A percentile compares a stretch with the other conserved stretches of the same genome.
Conservation (phyloP, 768 basidiomycete genomes). For the Lactarius evosmus region DNA sequence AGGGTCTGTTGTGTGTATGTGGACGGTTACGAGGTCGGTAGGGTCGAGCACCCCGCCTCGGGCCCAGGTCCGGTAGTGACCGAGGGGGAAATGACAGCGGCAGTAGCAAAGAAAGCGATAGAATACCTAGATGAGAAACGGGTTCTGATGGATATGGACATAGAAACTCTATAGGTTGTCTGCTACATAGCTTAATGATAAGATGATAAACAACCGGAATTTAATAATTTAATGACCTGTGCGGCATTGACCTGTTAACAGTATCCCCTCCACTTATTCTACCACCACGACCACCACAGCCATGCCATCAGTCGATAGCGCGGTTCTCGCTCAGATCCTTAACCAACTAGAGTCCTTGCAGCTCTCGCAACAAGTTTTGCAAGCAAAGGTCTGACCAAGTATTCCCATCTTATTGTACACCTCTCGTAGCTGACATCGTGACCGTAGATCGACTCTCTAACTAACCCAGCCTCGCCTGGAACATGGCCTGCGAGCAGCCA, state of each 20-base stretch:
- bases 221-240: background rate
- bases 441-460: conserved; percentile 51
- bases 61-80: background rate
- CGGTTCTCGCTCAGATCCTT: conserved; percentile 68
- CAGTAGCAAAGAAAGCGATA: conserved; percentile 19
- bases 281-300: background rate
- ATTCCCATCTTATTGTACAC: conserved; percentile 11
- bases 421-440: background rate
- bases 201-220: background rate
- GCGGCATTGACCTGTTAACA: background rate
- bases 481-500: conserved; percentile 37
- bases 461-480: conserved; percentile 31
- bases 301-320: conserved; percentile 39
- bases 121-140: background rate
- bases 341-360: conserved; percentile 67
- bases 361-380: conserved; percentile 70
- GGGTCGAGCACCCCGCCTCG: conserved; percentile 1
- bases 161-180: background rate
- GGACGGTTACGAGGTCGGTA: conserved; percentile 8
- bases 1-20: conserved; percentile 18
- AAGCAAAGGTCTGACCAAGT: conserved; percentile 61
- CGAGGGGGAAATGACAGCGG: conserved; percentile 9
- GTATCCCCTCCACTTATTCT: background rate
- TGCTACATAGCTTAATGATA: background rate
- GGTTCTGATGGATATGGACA: background rate